Base-by-base conservation (phyloP, 148 eudicot genomes). In the Rhododendron ferrugineum region DNA sequence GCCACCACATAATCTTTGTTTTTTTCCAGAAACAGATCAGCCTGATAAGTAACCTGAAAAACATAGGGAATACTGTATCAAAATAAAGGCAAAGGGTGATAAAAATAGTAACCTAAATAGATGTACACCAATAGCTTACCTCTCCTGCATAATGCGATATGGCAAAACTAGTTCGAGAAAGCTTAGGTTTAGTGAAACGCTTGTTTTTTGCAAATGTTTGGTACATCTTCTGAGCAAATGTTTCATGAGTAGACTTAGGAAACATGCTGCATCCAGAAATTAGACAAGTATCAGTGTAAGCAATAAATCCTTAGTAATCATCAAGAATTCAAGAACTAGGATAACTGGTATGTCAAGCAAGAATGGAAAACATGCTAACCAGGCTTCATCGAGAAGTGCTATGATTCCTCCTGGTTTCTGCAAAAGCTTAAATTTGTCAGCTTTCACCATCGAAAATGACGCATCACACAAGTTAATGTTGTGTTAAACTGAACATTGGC, bases 341-440 rank as follows among this genome's bases (percentile, higher is more conserved):
- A 66, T 26, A 26, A 66, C 14, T 26, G 32, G 11, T 66, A 3
- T 66, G 34, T 26, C 14, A 66, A 66, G 30, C 72, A 26, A 66
- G 30, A 66, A 26, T 28, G 32, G 32, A 62, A 64, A 66, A 66
- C 73, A 66, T 66, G 86, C 77, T 50, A 75, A 97, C 99, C 99
- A 97, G 85, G 98, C 98, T 97, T 97, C 99, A 89, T 97, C 99
- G 22, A 97, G 92, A 78, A 97, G 95, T 73, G 98, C 95, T 85
- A 97, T 94, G 86, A 95, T 93, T 87, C 99, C 99, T 86, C 99
- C 99, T 80, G 98, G 99, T 94, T 97, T 97, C 99, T 97, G 96
- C 91, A 87, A 42, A 86, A 66, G 68, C 84, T 56, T 26, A 36
- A 83, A 79, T 84, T 78, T 60, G 79, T 85, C 81, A 85, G 79